Percentiles rank a stretch among this genome's conserved stretches.
Conservation (phyloP, 2,329 filamentous ascomycete genomes). For the Fusarium heterosporum region DNA sequence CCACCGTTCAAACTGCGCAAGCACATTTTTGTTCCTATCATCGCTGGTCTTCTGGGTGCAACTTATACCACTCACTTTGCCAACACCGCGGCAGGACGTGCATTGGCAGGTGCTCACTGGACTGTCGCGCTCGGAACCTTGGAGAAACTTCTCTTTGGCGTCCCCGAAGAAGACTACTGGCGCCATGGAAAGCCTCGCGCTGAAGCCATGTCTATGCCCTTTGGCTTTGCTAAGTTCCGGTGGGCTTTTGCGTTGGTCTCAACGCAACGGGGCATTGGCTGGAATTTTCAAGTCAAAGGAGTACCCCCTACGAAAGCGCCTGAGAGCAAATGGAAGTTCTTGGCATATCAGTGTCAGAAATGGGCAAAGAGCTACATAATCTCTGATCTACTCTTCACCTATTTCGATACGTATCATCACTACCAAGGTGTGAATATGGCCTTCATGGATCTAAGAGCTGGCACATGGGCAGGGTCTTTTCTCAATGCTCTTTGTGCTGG, state of each 20-base stretch:
- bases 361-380: not conserved
- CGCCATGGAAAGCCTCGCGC: not conserved
- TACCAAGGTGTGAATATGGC: not conserved
- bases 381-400: not conserved
- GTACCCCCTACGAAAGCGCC: not conserved
- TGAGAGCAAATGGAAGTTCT: not conserved
- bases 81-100: not conserved
- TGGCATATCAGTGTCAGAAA: not conserved
- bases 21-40: not conserved
- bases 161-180: not conserved
- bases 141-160: not conserved
- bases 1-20: not conserved
- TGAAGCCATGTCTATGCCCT: not conserved
- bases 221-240: not conserved
- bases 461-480: not conserved
- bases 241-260: not conserved
- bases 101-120: not conserved
- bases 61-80: not conserved
- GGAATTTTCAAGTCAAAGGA: not conserved
- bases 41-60: not conserved
- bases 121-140: not conserved
- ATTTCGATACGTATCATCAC: not conserved
- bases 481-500: not conserved
- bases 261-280: not conserved
- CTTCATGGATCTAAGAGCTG: not conserved